Percentiles rank a stretch among this genome's conserved stretches.
phyloP scores from a whole-genome alignment of 345 rosid genomes.

The Lenwebbia sp. region DNA sequence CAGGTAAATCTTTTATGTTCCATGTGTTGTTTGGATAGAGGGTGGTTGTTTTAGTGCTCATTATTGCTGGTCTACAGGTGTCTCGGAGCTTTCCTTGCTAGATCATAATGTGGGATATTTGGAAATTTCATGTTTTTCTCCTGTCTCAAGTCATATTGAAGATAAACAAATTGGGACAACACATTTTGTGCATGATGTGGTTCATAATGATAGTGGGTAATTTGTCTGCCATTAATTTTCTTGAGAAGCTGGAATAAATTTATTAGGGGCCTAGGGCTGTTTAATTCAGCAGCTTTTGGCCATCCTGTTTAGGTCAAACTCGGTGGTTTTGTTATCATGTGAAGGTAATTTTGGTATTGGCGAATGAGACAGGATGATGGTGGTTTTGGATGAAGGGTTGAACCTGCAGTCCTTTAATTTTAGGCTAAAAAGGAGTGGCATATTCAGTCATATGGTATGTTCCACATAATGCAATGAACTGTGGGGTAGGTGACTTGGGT shows the following conservation, averaged over 20 bases:
- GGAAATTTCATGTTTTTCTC: background rate
- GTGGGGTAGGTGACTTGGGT: background rate
- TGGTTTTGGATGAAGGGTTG: background rate
- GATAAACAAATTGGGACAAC: background rate
- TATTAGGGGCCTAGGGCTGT: background rate
- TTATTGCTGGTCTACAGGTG: background rate
- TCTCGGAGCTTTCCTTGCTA: background rate
- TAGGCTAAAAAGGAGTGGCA: background rate
- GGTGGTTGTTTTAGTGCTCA: background rate
- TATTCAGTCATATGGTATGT: background rate
- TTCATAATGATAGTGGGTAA: background rate
- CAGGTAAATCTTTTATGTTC: slow-evolving; percentile 33
- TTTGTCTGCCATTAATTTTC: background rate
- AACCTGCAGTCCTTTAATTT: background rate
- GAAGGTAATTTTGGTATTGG: background rate
- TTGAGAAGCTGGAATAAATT: background rate
- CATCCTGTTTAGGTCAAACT: background rate
- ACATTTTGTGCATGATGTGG: background rate
- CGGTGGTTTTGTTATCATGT: background rate
- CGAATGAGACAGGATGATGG: background rate
- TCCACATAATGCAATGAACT: background rate
- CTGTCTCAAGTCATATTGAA: background rate
- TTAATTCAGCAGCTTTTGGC: background rate
- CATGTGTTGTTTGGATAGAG: background rate
- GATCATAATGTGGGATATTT: background rate